A percentile compares a stretch with the other conserved stretches of the same genome.
Evolutionary conservation across 164 flowering plant species (phyloP).

Genomic region (Piper longum): DNA sequence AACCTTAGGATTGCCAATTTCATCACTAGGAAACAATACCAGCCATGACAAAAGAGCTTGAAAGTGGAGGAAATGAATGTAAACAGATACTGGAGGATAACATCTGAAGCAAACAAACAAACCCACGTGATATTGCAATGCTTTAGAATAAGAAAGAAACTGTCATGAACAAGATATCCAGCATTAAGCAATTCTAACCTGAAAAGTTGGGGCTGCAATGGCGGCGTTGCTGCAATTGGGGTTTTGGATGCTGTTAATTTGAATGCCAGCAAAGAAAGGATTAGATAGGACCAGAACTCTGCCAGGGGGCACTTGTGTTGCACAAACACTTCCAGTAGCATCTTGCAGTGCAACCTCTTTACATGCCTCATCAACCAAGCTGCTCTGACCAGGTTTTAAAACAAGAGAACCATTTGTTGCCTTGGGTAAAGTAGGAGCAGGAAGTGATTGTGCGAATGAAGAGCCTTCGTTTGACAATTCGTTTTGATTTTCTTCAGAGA

Average conservation of each 20-base stretch:
- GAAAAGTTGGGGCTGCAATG: neutral
- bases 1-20: too few species aligned
- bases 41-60: too few species aligned
- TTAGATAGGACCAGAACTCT: neutral
- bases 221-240: neutral
- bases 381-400: neutral
- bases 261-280: neutral
- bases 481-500: neutral
- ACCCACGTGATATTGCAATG: neutral
- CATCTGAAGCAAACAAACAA: neutral
- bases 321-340: neutral
- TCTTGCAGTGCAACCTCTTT: neutral
- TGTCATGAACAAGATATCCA: neutral
- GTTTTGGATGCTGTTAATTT: neutral
- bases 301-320: neutral
- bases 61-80: neutral
- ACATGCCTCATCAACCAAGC: neutral
- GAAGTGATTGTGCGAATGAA: slow-evolving; percentile 2
- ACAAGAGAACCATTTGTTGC: neutral
- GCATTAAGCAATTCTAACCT: neutral
- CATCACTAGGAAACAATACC: too few species aligned
- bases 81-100: neutral
- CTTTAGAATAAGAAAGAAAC: neutral
- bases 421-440: slow-evolving; percentile 2
- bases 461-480: slow-evolving; percentile 1